phyloP scores from a whole-genome alignment of 177 flowering plant genomes.

The Vitis hybrid region DNA sequence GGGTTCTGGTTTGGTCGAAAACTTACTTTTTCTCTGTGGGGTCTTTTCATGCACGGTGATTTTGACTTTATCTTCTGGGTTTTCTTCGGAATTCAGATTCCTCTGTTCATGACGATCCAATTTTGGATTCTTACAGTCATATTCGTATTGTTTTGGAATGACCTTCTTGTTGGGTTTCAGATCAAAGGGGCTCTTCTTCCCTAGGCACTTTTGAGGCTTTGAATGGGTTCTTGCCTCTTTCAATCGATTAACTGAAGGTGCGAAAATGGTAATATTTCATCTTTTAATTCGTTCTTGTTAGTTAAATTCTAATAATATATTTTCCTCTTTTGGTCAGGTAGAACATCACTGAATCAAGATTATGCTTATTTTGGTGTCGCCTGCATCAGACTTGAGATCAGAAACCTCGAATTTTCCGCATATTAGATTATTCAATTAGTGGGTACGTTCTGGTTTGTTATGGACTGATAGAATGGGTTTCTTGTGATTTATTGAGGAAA shows the following conservation, averaged over 20 bases:
- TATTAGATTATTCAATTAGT: background rate
- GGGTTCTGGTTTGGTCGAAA: background rate
- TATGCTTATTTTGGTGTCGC: background rate
- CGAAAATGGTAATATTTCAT: background rate
- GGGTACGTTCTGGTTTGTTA: slow-evolving; percentile 1
- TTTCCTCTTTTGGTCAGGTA: slow-evolving; percentile 1
- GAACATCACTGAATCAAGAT: background rate
- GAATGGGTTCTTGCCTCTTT: background rate
- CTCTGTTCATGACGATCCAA: background rate
- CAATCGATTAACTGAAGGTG: background rate
- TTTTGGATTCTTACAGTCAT: no score
- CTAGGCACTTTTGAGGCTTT: no score
- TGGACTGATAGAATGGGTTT: background rate
- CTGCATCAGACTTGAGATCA: background rate
- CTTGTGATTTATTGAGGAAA: background rate
- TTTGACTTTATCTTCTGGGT: slow-evolving; percentile 8
- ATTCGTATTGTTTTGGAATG: no score
- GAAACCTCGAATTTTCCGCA: background rate
- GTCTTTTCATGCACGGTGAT: slow-evolving; percentile 3
- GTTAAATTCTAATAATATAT: slow-evolving; percentile 4
- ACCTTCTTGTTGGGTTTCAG: background rate
- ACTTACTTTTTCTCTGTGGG: background rate
- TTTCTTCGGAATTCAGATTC: slow-evolving; percentile 9
- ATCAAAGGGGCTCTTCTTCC: no score
- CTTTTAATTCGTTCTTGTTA: background rate